Evolutionary conservation across 2,329 filamentous ascomycete species (phyloP), one percentile per base, ranked within the genome.

Genomic region (Microcyclospora pomicola): DNA sequence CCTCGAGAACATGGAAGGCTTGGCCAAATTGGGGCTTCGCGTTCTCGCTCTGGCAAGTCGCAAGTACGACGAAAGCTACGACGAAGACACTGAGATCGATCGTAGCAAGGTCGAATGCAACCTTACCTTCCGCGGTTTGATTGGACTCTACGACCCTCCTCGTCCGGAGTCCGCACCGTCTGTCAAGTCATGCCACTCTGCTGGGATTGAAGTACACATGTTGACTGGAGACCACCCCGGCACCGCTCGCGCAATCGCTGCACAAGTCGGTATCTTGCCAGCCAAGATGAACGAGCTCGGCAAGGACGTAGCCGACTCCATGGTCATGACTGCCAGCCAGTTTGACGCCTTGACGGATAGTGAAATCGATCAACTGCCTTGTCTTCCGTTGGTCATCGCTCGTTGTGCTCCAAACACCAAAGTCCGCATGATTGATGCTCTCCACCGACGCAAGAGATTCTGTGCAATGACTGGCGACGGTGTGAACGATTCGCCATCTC

Each of bases 401-500:
- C 78, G 85, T 29, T 92, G 84, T 55, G 81, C 82, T 1, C 85
- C 86, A 0, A 75, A 82, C 42, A 92, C 85, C 30, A 93, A 93
- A 62, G 84, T 85, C 4, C 77, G 83, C 42, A 92, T 93, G 84
- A 87, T 93, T 36, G 82, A 87, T 49, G 84, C 85, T 5, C 72
- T 93, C 12, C 82, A 87, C 47, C 75, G 85, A 12, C 78, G 84
- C 31, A 70, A 73, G 15, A 72, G 73, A 14, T 88, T 82, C 59
- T 83, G 80, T 58, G 83, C 83, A 42, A 91, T 92, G 83, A 91
- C 83, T 13, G 84, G 84, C 41, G 84, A 92, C 50, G 84, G 84
- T 34, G 84, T 91, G 44, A 92, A 92, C 54, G 84, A 92, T 54
- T 82, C 82, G 2, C 84, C 84, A 0, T 85, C 82, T 4, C 69